Base-by-base conservation (phyloP, 169 alveolate species). In the Cryptosporidium sp. region DNA sequence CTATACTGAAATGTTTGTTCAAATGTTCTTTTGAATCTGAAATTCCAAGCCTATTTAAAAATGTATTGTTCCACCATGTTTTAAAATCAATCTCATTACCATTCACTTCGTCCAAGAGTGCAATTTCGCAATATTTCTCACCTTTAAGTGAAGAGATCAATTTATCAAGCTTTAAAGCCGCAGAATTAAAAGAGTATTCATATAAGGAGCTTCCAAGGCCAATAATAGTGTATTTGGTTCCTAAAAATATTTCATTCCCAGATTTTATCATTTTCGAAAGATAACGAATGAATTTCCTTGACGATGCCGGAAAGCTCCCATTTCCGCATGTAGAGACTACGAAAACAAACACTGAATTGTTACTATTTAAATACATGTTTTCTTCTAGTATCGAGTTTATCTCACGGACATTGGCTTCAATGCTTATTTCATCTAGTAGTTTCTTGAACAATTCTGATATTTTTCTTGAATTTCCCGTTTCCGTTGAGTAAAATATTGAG, bases 201-300 rank as follows among this genome's bases (percentile, higher is more conserved):
- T 80, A 80, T 21, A 80, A 8, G 26, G 89, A 80, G 14, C 89
- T 80, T 37, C 89, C 89, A 31, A 80, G 67, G 1, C 89, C 89
- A 26, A 80, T 45, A 16, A 80, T 51, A 14, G 75, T 80, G 39
- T 80, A 80, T 42, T 26, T 62, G 1, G 26, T 26, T 21, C 65
- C 75, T 37, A n/a, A 26, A 62, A 80, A 80, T 26, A 80, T 48
- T 37, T 80, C 33, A 18, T 42, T 80, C 10, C 21, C 51, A 2
- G 29, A 29, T 65, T 39, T 80, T 26, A 62, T 37, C 73, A 62
- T 60, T 44, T 67, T 62, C 16, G 21, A 60, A 39, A 80, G 62
- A 60, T 26, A 80, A 7, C 44, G 52, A 42, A 80, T 21, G 16
- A 26, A 65, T 45, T 42, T 80, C 35, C 39, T 37, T 1, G 75